Base-by-base conservation (phyloP, 306 rosid genomes). In the Macrotyloma uniflorum region DNA sequence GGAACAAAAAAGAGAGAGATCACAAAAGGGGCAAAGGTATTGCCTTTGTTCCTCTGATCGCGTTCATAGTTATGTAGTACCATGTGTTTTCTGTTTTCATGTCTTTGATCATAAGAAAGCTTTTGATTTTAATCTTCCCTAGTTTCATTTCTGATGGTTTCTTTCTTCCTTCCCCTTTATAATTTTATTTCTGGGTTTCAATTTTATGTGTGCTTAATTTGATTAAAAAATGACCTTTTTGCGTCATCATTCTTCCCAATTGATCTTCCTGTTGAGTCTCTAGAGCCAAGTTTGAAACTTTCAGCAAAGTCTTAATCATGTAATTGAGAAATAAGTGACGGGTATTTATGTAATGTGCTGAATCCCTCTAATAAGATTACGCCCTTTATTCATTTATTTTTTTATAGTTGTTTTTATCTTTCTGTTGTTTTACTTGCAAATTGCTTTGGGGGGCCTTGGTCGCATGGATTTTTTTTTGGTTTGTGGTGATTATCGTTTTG, bases 401-500 rank as follows among this genome's bases (percentile, higher is more conserved):
- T 26, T 23, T 16, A 4, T 30, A 38, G 2, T 65, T 53, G 15
- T 65, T 38, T 45, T 36, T 76, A 62, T 80, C 62, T 70, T 43
- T 68, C 8, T 46, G 64, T 76, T 40, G 70, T 62, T 66, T 75
- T 79, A 76, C 71, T 76, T 75, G 85, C 74, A 66, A 72, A 47
- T 49, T 66, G 71, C 70, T 11, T 53, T 63, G 8, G 63, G 43
- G 54, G 80, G 59, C 67, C 54, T 70, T 35, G 82, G 82, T 9
- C 88, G 58, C 82, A 55, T 87, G 79, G 70, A 10, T 75, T 63
- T 38, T 65, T n/a, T 80, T 43, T 75, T 66, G 62, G 51, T 71
- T 77, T 75, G 65, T 82, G 67, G 74, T 79, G 72, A 19, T 72
- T 81, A 78, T 76, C 69, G 51, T 68, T 87, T 83, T 49, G 26